Conservation (phyloP, 768 basidiomycete species). For the Suillus luteus region DNA sequence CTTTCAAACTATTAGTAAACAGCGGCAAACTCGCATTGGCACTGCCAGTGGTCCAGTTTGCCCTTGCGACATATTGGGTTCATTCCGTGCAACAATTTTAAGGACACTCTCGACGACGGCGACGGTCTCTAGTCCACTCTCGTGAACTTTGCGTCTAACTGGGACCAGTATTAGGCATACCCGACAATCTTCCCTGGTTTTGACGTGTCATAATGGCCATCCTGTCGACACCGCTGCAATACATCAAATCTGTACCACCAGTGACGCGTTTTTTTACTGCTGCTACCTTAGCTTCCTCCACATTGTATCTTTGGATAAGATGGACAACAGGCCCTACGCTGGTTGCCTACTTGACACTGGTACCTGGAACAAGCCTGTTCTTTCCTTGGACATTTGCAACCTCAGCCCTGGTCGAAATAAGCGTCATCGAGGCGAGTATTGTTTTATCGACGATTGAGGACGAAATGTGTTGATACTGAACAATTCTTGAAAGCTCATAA, state of each 20-base stretch:
- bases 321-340: conserved; percentile 51
- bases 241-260: conserved; percentile 72
- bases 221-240: conserved; percentile 68
- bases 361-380: conserved; percentile 80
- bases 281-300: conserved; percentile 57
- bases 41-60: not conserved
- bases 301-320: conserved; percentile 64
- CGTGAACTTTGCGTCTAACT: not conserved
- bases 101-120: not conserved
- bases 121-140: not conserved
- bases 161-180: conserved; percentile 2
- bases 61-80: conserved; percentile 5
- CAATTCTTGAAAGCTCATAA: conserved; percentile 57
- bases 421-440: conserved; percentile 74
- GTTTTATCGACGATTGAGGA: no score
- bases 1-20: conserved; percentile 20
- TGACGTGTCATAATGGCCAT: conserved; percentile 58
- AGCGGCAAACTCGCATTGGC: conserved; percentile 23
- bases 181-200: not conserved
- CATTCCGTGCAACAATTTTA: conserved; percentile 9
- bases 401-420: conserved; percentile 84
- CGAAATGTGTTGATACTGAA: conserved; percentile 11
- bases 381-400: conserved; percentile 96
- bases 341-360: conserved; percentile 71
- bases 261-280: conserved; percentile 75